Evolutionary conservation across 2,329 filamentous ascomycete genomes (phyloP).

Genomic region (Pseudocercospora fuligena): DNA sequence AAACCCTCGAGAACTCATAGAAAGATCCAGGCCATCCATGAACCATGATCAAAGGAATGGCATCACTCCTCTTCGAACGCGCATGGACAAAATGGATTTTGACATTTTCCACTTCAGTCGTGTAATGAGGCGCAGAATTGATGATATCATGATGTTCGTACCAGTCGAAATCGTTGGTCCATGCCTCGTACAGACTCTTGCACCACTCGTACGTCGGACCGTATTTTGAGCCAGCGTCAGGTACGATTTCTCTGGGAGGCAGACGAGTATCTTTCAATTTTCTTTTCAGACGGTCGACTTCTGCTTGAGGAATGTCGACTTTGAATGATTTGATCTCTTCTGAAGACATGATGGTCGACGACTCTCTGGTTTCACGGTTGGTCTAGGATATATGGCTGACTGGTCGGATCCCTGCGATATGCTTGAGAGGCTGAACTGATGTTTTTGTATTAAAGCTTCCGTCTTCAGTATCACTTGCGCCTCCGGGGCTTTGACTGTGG

Average conservation of each 20-base stretch:
- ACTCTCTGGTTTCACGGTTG: too few species aligned
- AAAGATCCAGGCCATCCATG: slow-evolving; percentile 55
- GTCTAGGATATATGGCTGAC: background rate
- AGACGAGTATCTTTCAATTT: slow-evolving; percentile 45
- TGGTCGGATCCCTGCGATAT: background rate
- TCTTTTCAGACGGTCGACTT: slow-evolving; percentile 45
- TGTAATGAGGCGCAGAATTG: slow-evolving; percentile 41
- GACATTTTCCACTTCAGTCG: slow-evolving; percentile 42
- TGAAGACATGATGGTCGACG: background rate
- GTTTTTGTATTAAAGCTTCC: too few species aligned
- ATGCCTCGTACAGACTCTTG: slow-evolving; percentile 42
- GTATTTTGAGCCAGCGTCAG: slow-evolving; percentile 44
- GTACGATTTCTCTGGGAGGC: slow-evolving; percentile 44
- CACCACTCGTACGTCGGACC: slow-evolving; percentile 43
- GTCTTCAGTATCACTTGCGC: background rate
- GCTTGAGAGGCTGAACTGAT: background rate
- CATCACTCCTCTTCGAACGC: slow-evolving; percentile 39
- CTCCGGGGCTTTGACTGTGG: background rate
- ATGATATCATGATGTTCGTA: slow-evolving; percentile 41
- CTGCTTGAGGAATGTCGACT: slow-evolving; percentile 41
- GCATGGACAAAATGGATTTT: slow-evolving; percentile 47
- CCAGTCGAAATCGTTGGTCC: slow-evolving; percentile 44
- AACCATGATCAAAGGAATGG: slow-evolving; percentile 49
- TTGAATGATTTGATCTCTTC: slow-evolving; percentile 40
- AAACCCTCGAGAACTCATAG: slow-evolving; percentile 50